Percentiles rank a stretch among this genome's conserved stretches.
Conservation (phyloP, 2,329 filamentous ascomycete genomes). For the Ophiostoma quercus region DNA sequence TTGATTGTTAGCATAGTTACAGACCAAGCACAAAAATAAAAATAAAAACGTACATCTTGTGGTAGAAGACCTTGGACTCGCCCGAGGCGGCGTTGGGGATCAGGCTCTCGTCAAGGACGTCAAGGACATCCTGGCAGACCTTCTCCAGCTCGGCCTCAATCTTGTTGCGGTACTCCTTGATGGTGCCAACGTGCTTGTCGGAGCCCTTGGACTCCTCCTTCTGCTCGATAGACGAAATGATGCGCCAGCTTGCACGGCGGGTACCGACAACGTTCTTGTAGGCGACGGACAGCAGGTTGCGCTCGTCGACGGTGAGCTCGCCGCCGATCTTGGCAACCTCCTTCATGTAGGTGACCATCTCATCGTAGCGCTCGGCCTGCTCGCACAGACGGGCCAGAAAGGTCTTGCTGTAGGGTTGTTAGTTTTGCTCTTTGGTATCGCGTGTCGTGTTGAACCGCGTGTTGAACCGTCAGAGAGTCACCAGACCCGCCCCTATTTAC, state of each 20-base stretch:
- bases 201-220: constrained; percentile 99
- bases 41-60: constrained; percentile 74
- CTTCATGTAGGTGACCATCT: constrained; percentile 99
- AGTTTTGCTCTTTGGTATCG: constrained; percentile 15
- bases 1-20: constrained; percentile 21
- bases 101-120: constrained; percentile 88
- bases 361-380: constrained; percentile 99
- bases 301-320: constrained; percentile 90
- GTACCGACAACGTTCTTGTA: constrained; percentile 99
- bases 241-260: constrained; percentile 96
- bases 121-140: constrained; percentile 96
- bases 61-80: constrained; percentile 99
- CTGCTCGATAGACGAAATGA: constrained; percentile 99
- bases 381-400: constrained; percentile 99
- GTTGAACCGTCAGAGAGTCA: not conserved
- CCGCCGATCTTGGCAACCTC: constrained; percentile 86
- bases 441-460: not conserved
- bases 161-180: constrained; percentile 98
- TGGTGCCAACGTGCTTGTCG: constrained; percentile 79
- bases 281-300: constrained; percentile 95
- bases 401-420: constrained; percentile 72
- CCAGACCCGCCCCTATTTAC: constrained; percentile 9
- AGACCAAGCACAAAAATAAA: too few relatives aligned
- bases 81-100: constrained; percentile 91
- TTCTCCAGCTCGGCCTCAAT: constrained; percentile 94